Conservation (phyloP, 129 eudicot species). For the Flaveria trinervia region DNA sequence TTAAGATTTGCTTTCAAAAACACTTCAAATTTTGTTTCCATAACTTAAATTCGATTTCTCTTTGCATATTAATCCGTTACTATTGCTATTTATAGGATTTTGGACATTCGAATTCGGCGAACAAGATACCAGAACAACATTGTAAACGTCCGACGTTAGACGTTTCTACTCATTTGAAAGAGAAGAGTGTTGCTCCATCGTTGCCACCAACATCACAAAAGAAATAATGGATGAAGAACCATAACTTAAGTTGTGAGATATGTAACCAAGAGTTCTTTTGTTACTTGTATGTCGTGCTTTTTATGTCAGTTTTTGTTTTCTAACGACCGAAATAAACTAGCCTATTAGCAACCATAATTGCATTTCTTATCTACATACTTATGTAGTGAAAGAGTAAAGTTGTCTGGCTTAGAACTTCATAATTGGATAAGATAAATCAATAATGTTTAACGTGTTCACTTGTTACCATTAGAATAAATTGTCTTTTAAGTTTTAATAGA, state of each 20-base stretch:
- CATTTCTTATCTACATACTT: background rate
- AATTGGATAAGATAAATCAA: background rate
- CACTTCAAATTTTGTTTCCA: background rate
- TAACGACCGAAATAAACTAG: constrained; percentile 28
- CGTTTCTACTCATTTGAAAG: constrained; percentile 24
- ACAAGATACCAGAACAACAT: constrained; percentile 28
- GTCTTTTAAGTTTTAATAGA: too few species aligned
- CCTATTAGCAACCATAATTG: constrained; percentile 1
- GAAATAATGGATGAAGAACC: constrained; percentile 45
- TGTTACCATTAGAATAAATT: too few species aligned
- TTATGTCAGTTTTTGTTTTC: constrained; percentile 22
- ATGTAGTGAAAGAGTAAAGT: background rate
- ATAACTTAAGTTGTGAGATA: constrained; percentile 24
- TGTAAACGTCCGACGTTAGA: constrained; percentile 28
- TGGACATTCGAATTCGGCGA: constrained; percentile 14
- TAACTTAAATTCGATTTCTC: background rate
- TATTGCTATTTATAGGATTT: constrained; percentile 22
- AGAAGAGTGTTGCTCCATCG: constrained; percentile 33
- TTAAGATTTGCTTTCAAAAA: background rate
- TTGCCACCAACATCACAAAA: constrained; percentile 46
- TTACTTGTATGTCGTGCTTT: constrained; percentile 24
- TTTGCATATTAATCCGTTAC: background rate
- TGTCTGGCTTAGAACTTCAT: background rate
- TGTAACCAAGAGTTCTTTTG: constrained; percentile 22
- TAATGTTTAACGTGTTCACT: too few species aligned